Evolutionary conservation across 1,139 yeast species (phyloP), one percentile per base, ranked within the genome.

Genomic region (Taphrina wiesneri): DNA sequence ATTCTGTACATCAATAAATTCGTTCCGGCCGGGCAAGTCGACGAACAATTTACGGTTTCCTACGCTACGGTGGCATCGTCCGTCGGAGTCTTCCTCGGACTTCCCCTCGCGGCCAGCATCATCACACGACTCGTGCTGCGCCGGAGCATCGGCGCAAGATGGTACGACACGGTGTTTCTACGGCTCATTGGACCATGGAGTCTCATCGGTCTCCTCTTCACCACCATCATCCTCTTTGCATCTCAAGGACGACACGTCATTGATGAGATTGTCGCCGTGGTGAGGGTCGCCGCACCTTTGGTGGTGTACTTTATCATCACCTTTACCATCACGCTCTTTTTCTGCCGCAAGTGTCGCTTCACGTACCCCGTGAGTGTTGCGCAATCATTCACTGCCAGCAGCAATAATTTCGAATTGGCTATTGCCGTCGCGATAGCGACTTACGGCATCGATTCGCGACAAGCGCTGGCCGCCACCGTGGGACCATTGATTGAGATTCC

Each of bases 401-500:
- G 85, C 3, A 84, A 84, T 72, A 84, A 84, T 68, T 80, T 80
- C 68, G 86, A 83, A 70, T 74, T 83, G 57, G 81, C 84, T 65
- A 75, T 83, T 56, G 86, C 87, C 1, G 80, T 84, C 17, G 84
- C 86, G 1, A 81, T 82, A 15, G 79, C 86, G 0, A 71, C 82
- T 6, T 84, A 81, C 74, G 87, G 87, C 1, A 75, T 79, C 30
- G 82, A 82, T 3, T 80, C 85, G 69, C 78, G 81, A 66, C 82
- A 84, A 71, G 83, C 86, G 1, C 78, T 84, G 59, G 87, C 87
- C 2, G 83, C 87, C 1, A 83, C 86, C 0, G 82, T 83, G 72
- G 87, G 87, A 0, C 87, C 87, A 1, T 75, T 84, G 47, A 73
- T 83, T 30, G 87, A 84, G 70, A 84, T 83, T 4, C 86, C 86